Conservation (phyloP, 2,329 filamentous ascomycete species). For the Furcasterigmium sp. region DNA sequence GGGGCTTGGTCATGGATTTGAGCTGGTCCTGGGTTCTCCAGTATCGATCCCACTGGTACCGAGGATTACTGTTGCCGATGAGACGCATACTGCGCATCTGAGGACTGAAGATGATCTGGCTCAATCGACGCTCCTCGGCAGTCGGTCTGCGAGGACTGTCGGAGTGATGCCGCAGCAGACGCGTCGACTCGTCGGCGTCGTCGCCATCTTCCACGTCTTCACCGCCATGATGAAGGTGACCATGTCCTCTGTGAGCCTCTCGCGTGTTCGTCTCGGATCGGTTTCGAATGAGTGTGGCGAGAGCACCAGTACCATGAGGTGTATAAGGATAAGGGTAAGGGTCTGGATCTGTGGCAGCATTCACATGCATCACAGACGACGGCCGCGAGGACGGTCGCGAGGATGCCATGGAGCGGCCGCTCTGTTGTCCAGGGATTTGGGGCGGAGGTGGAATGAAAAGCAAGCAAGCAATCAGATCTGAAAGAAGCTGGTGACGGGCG, state of each 20-base stretch:
- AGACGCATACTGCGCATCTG: slow-evolving; percentile 78
- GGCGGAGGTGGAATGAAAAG: not conserved
- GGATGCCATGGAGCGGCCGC: not conserved
- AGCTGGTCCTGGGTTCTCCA: slow-evolving; percentile 78
- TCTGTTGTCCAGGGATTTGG: not conserved
- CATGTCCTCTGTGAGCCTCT: not conserved
- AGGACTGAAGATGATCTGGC: slow-evolving; percentile 56
- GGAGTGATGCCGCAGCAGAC: not conserved
- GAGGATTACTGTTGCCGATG: slow-evolving; percentile 82
- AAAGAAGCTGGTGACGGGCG: not conserved
- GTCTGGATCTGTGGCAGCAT: slow-evolving; percentile 26
- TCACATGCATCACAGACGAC: not conserved
- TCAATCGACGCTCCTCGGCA: slow-evolving; percentile 54
- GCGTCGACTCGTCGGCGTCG: slow-evolving; percentile 1
- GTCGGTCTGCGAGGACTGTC: slow-evolving; percentile 31
- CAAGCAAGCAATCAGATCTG: not conserved
- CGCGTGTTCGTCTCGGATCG: slow-evolving; percentile 23
- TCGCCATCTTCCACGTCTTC: not conserved
- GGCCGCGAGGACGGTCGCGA: slow-evolving; percentile 2
- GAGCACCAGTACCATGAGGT: slow-evolving; percentile 23
- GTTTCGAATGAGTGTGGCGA: slow-evolving; percentile 39
- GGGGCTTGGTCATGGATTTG: slow-evolving; percentile 61
- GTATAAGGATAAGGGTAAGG: slow-evolving; percentile 56
- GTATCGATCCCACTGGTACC: slow-evolving; percentile 82
- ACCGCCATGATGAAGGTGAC: not conserved